Conservation (phyloP, 352 stramenopile genomes). For the Phytopythium ostracodes region DNA sequence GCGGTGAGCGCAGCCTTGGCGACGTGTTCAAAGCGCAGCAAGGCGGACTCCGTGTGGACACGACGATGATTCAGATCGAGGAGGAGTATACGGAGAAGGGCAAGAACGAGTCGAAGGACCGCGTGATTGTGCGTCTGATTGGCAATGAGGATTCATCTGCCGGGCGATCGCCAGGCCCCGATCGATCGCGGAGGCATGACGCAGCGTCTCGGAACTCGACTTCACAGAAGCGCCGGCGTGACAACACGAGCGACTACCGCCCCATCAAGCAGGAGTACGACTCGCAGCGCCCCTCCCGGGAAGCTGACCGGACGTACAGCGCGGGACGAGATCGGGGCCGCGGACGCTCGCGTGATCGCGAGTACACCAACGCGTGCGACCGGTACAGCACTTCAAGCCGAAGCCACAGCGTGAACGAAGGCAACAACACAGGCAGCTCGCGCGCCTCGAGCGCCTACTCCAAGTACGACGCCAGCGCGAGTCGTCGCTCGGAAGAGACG, state of each 20-base stretch:
- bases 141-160: conserved; percentile 15
- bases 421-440: neutral
- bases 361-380: conserved; percentile 6
- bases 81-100: conserved; percentile 67
- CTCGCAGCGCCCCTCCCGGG: conserved; percentile 12
- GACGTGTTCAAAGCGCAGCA: conserved; percentile 52
- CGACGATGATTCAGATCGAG: conserved; percentile 47
- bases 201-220: neutral
- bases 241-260: conserved; percentile 17
- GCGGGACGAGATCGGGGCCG: conserved; percentile 13
- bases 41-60: conserved; percentile 61
- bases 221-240: conserved; percentile 12
- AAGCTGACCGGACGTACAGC: conserved; percentile 19
- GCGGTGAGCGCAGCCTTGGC: conserved; percentile 26
- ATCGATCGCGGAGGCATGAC: conserved; percentile 11
- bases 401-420: neutral
- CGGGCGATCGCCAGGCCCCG: conserved; percentile 5
- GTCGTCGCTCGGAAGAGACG: neutral
- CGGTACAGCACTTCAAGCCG: neutral
- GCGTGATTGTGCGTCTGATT: conserved; percentile 26
- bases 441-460: neutral
- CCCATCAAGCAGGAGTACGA: conserved; percentile 30
- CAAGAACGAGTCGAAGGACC: conserved; percentile 56
- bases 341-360: conserved; percentile 10
- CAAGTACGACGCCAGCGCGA: neutral